Percentiles rank a stretch among this genome's conserved stretches.
Conservation (phyloP, 192 early-diverging fungal species). For the Coemansia umbellata region DNA sequence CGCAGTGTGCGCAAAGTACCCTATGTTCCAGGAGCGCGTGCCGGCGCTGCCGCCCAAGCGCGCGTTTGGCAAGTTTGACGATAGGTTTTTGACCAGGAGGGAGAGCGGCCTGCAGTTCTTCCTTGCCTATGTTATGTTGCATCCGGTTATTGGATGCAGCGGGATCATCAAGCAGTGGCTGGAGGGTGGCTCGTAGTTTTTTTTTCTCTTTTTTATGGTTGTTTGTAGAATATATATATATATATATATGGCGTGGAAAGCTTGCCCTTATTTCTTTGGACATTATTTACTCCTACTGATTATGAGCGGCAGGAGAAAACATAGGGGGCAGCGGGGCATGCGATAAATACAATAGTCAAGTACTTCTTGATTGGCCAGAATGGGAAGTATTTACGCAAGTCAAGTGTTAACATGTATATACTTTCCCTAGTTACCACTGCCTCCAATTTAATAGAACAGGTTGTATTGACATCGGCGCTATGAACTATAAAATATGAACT, state of each 20-base stretch:
- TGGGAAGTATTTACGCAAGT: neutral
- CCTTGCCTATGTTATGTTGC: slow-evolving; percentile 48
- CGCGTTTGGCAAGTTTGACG: slow-evolving; percentile 52
- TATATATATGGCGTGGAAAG: neutral
- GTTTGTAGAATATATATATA: slow-evolving; percentile 9
- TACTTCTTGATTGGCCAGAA: neutral
- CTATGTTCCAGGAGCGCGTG: slow-evolving; percentile 37
- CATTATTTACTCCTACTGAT: too few relatives aligned
- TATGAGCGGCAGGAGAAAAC: too few relatives aligned
- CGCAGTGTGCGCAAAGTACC: slow-evolving; percentile 33
- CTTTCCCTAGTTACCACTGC: too few relatives aligned
- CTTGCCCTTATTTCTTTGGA: neutral
- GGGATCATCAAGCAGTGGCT: slow-evolving; percentile 39
- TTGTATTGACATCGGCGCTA: too few relatives aligned
- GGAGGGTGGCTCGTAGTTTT: slow-evolving; percentile 14
- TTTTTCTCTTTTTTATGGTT: neutral
- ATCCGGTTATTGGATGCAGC: slow-evolving; percentile 53
- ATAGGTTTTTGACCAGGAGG: slow-evolving; percentile 43
- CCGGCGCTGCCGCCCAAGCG: slow-evolving; percentile 43
- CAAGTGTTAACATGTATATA: too few relatives aligned
- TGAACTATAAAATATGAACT: too few relatives aligned
- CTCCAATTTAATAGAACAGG: too few relatives aligned
- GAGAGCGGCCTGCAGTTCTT: slow-evolving; percentile 53
- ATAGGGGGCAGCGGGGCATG: too few relatives aligned
- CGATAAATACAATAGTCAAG: neutral